A percentile compares a stretch with the other conserved stretches of the same genome.
phyloP scores from a whole-genome alignment of 495 filamentous ascomycete genomes.

The Acidomyces sp. region DNA sequence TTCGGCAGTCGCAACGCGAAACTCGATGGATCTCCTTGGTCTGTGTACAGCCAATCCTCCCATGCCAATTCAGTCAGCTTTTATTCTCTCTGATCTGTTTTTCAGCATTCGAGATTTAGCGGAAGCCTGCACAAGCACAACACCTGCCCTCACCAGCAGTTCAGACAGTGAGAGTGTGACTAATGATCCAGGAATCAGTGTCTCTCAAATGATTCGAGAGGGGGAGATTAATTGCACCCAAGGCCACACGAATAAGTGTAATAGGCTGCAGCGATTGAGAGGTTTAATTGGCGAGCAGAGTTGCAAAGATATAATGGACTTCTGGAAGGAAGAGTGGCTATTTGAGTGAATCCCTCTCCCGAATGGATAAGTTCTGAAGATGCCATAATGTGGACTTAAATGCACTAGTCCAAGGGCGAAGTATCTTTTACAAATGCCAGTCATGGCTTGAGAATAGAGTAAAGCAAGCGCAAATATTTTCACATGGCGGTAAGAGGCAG shows the following conservation, averaged over 20 bases:
- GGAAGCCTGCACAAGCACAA: slow-evolving; percentile 9
- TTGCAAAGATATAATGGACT: slow-evolving; percentile 20
- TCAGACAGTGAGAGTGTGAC: neutral
- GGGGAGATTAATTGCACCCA: neutral
- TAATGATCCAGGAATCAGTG: neutral
- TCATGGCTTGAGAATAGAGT: no score
- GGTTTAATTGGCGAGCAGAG: slow-evolving; percentile 20
- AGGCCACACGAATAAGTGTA: neutral
- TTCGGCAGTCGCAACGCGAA: neutral
- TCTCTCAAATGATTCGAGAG: neutral
- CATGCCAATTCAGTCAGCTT: slow-evolving; percentile 21
- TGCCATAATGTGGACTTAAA: no score
- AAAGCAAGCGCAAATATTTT: no score
- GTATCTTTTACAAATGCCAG: no score
- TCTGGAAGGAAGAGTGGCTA: slow-evolving; percentile 24
- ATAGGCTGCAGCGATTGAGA: slow-evolving; percentile 8
- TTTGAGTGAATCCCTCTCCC: slow-evolving; percentile 21
- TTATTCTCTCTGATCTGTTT: slow-evolving; percentile 22
- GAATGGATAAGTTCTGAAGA: no score
- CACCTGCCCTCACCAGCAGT: slow-evolving; percentile 2
- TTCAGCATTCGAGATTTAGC: slow-evolving; percentile 20
- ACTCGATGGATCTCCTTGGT: slow-evolving; percentile 19
- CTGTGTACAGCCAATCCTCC: slow-evolving; percentile 20
- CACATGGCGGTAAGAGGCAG: no score
- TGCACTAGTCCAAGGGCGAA: no score